Evolutionary conservation across 371 early-diverging fungal species (phyloP).

Genomic region (Mucor plumbeus): DNA sequence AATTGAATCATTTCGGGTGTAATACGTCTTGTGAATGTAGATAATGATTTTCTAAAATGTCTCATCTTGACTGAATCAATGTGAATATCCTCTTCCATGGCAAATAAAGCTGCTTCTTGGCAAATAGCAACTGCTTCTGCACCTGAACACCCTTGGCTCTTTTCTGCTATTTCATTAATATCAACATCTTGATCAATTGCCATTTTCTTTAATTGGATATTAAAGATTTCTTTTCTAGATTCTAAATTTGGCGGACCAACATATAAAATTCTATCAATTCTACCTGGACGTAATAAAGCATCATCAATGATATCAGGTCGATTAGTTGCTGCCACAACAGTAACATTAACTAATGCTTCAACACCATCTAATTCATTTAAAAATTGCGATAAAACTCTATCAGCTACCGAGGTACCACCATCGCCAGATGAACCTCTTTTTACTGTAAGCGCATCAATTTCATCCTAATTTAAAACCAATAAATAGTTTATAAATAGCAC

Average conservation of each 20-base stretch:
- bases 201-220: conserved; percentile 76
- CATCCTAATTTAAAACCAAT: conserved; percentile 69
- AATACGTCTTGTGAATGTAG: conserved; percentile 74
- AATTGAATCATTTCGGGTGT: conserved; percentile 92
- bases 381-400: conserved; percentile 93
- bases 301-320: conserved; percentile 97
- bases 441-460: conserved; percentile 96
- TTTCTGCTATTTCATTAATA: conserved; percentile 59
- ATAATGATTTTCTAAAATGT: conserved; percentile 75
- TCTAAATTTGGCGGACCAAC: conserved; percentile 88
- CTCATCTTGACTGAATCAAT: conserved; percentile 61
- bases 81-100: conserved; percentile 86
- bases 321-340: conserved; percentile 98
- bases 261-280: conserved; percentile 95
- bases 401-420: conserved; percentile 82
- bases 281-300: conserved; percentile 94
- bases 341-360: conserved; percentile 92
- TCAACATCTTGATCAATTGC: conserved; percentile 65
- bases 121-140: conserved; percentile 95
- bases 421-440: conserved; percentile 75
- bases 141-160: conserved; percentile 92
- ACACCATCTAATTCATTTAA: conserved; percentile 97
- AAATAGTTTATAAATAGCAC: background rate
- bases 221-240: conserved; percentile 84
- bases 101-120: conserved; percentile 92